Evolutionary conservation across 768 basidiomycete genomes (phyloP).

Genomic region (Mycena sanguinolenta): DNA sequence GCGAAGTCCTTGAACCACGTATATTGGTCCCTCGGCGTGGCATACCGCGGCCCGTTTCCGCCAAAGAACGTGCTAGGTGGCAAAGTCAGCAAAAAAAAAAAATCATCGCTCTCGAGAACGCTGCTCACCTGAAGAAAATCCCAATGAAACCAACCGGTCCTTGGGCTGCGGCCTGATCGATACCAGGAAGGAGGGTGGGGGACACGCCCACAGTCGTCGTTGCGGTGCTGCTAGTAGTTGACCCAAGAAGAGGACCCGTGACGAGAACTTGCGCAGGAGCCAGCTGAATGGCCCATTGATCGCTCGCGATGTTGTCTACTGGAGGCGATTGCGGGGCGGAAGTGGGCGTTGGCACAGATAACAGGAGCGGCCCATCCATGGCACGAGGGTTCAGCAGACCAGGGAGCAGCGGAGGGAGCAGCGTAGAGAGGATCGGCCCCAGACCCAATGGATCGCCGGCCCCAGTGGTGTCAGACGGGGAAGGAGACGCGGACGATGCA

Average conservation of each 20-base stretch:
- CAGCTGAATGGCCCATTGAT: slow-evolving; percentile 14
- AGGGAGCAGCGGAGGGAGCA: slow-evolving; percentile 7
- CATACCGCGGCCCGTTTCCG: slow-evolving; percentile 75
- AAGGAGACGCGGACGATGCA: neutral
- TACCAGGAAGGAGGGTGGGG: slow-evolving; percentile 25
- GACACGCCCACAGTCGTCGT: slow-evolving; percentile 14
- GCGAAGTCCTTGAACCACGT: slow-evolving; percentile 82
- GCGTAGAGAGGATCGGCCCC: neutral
- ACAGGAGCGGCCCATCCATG: slow-evolving; percentile 7
- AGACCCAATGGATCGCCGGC: slow-evolving; percentile 5
- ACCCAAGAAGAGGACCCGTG: neutral
- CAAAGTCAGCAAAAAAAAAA: neutral
- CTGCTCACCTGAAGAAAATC: slow-evolving; percentile 82
- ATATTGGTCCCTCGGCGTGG: slow-evolving; percentile 81
- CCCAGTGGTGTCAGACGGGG: neutral
- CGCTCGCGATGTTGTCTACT: neutral
- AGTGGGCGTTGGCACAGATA: slow-evolving; percentile 6
- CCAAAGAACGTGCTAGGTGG: slow-evolving; percentile 80
- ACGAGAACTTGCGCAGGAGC: neutral
- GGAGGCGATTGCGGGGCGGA: neutral
- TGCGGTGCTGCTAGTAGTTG: slow-evolving; percentile 19
- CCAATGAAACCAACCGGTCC: slow-evolving; percentile 59
- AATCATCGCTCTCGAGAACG: neutral
- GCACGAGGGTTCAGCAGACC: slow-evolving; percentile 28
- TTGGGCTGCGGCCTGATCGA: slow-evolving; percentile 34